Base-by-base conservation (phyloP, 192 early-diverging fungal species). In the Umbelopsis sp. region DNA sequence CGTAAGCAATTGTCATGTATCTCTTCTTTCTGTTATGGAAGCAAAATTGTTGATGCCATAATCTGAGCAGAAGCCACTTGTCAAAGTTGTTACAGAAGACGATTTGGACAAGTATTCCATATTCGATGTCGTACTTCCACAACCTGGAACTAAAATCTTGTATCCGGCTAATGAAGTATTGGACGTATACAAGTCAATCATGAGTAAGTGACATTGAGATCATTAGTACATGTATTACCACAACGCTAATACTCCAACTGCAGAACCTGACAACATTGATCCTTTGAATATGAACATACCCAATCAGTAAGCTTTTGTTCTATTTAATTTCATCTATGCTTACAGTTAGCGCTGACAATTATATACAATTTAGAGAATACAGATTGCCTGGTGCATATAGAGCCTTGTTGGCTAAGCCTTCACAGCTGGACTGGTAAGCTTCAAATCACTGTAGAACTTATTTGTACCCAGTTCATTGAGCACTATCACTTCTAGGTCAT, bases 71-170 rank as follows among this genome's bases (percentile, higher is more conserved):
- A 53, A 67, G 50, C 67, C 49, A 46, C 46, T 75, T 20, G 74
- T 83, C 0, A 77, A 84, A 44, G 71, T 94, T 30, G 80, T 93
- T 12, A 92, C 87, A 0, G 85, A 86, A 15, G 91, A 91, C 18
- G 86, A 94, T 67, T 71, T 87, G 6, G 76, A 71, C 41, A 74
- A 90, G 69, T 96, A 91, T 73, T 83, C 88, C 2, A 93, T 97
- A 49, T 82, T 86, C 58, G 96, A 99, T 72, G 91, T 99, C 27
- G 94, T 98, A 33, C 84, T 98, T 73, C 98, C 98, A 11, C 73
- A 95, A 49, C 96, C 96, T 0, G 98, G 98, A 15, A 84, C 85
- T 74, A 75, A 80, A 25, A 79, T 97, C 15, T 75, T 81, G 66
- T 97, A 96, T 71, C 98, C 98, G 9, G 77, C 77, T 22, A 91